Evolutionary conservation across 202 grass and related monocot genomes (phyloP), one percentile per base, ranked within the genome.

Genomic region (Musa balbisiana): DNA sequence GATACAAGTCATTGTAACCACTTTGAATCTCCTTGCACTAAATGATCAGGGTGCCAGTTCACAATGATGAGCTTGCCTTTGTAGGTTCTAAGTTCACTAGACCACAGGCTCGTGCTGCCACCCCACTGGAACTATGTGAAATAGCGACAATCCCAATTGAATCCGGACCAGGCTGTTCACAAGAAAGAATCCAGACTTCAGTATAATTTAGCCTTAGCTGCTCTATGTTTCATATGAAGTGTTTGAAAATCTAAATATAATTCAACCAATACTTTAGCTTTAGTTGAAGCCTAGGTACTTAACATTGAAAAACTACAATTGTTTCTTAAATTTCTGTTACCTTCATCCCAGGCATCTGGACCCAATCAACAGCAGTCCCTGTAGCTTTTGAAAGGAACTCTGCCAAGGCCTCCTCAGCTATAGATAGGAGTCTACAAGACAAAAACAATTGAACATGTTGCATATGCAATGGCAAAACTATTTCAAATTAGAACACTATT

Each of bases 321-420:
- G 23, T 53, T 77, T 19, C 17, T 20, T 3, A 23, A 76, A 49
- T 17, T 2, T 64, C 58, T 76, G 29, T 66, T 81, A 98, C 94
- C 94, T 98, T 98, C 94, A 98, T 98, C 94, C 94, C 91, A 88
- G 91, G 94, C 87, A 98, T 88, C 81, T 93, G 94, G 88, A 98
- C 88, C 94, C 94, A 98, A 86, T 98, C 94, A 80, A 98, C 90
- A 92, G 94, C 88, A 87, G 94, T 98, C 74, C 94, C 94, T 79
- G 94, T 98, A 98, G 94, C 94, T 89, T 93, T 98, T 51, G 94
- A 91, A 83, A 98, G 88, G 94, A 98, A 98, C 87, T 92, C 94
- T 91, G 87, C 86, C 77, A 98, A 84, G 71, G 94, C 91, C 86
- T 98, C 94, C 87, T 98, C 91, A 64, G 91, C 94, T 24, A 98